Evolutionary conservation across 1,284 basidiomycete species (phyloP), one percentile per base, ranked within the genome.

Genomic region (Trametes pubescens): DNA sequence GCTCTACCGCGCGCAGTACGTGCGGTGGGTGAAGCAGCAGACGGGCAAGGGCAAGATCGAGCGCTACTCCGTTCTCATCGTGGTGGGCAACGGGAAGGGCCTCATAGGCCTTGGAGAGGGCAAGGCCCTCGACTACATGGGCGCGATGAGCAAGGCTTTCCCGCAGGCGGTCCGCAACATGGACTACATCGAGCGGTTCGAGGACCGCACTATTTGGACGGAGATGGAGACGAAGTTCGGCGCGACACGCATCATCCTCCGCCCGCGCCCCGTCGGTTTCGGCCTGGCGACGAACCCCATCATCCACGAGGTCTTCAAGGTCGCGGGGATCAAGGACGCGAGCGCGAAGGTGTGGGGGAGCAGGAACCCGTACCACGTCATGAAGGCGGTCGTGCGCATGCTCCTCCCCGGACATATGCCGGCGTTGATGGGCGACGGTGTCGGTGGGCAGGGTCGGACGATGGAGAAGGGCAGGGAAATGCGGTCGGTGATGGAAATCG

Each of bases 321-420:
- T 96, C 0, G 95, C 94, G 2, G 97, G 97, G 13, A 94, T 99
- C 80, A 93, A 94, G 75, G 97, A 99, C 77, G 86, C 94, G 51
- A 94, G 92, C 70, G 97, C 94, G 32, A 96, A 96, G 78, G 93
- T 99, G 46, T 93, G 94, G 86, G 96, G 96, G 38, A 96, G 93
- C 71, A 83, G 94, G 68, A 98, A 97, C 78, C 87, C 86, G 46
- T 81, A 93, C 71, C 90, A 80, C 70, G 82, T 84, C 65, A 77
- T 84, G 74, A 86, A 87, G 77, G 84, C 86, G 32, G 80, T 83
- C 40, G 82, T 89, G 72, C 81, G 86, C 71, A 81, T 93, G 79
- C 79, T 93, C 53, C 87, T 91, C 62, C 83, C 88, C 5, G 91
- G 92, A 0, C 85, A 90, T 75, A 87, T 87, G 32, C 91, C 91